phyloP scores from a whole-genome alignment of 441 rosid genomes.

The Gossypium davidsonii region DNA sequence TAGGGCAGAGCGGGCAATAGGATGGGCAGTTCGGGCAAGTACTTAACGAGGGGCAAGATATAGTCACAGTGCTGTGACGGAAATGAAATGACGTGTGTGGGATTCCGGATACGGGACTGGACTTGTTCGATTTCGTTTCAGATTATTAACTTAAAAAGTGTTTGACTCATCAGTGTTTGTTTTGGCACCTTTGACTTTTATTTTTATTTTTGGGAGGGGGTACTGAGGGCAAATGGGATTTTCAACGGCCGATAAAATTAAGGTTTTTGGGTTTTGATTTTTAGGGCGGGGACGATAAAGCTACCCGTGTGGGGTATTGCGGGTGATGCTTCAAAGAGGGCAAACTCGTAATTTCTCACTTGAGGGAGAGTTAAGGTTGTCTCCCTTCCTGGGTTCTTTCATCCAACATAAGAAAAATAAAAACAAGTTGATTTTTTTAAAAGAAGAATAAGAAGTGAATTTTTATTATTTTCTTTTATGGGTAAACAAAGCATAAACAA shows the following conservation, averaged over 20 bases:
- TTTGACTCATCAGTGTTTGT: slow-evolving; percentile 6
- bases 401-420: slow-evolving; percentile 16
- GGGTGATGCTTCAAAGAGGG: not conserved
- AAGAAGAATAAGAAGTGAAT: not conserved
- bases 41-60: slow-evolving; percentile 22
- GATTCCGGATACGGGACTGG: slow-evolving; percentile 11
- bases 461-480: too few species aligned
- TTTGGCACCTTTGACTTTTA: slow-evolving; percentile 6
- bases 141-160: not conserved
- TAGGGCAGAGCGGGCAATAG: slow-evolving; percentile 21
- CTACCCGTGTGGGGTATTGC: not conserved
- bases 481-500: too few species aligned
- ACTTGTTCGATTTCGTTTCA: not conserved
- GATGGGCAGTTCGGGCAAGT: slow-evolving; percentile 37
- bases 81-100: slow-evolving; percentile 6
- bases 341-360: slow-evolving; percentile 5
- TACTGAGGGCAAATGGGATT: not conserved
- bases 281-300: not conserved
- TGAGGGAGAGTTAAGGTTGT: slow-evolving; percentile 41
- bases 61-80: slow-evolving; percentile 21
- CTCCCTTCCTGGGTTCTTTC: slow-evolving; percentile 21
- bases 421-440: not conserved
- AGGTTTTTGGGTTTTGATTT: not conserved
- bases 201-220: not conserved
- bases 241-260: not conserved